Conservation (phyloP, 2,329 filamentous ascomycete species). For the Aspergillus pseudoterreus region DNA sequence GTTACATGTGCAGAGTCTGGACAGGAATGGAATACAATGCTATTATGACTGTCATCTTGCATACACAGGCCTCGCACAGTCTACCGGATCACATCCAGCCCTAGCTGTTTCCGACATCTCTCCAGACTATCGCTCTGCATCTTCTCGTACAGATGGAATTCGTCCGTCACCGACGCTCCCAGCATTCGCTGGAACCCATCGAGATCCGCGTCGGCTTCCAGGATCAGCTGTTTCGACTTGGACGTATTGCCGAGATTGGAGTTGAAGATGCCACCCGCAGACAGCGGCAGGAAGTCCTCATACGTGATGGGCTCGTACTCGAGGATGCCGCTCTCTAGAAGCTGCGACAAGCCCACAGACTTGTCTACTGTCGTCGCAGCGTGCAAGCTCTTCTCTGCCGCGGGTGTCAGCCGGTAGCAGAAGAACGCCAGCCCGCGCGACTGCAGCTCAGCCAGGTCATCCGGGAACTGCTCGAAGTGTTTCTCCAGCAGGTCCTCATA, state of each 20-base stretch:
- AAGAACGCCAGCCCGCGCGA: slow-evolving; percentile 39
- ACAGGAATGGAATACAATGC: too few species aligned
- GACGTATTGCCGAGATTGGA: slow-evolving; percentile 37
- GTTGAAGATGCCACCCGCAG: slow-evolving; percentile 51
- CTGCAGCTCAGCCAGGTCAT: slow-evolving; percentile 39
- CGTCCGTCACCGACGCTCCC: slow-evolving; percentile 19
- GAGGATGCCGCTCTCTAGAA: slow-evolving; percentile 33
- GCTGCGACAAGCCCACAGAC: slow-evolving; percentile 19
- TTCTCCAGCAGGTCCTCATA: slow-evolving; percentile 21
- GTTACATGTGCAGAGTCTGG: not conserved
- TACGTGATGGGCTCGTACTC: slow-evolving; percentile 47
- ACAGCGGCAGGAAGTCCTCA: slow-evolving; percentile 54
- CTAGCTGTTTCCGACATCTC: slow-evolving; percentile 17
- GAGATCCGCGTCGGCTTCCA: slow-evolving; percentile 22
- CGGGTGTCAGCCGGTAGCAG: slow-evolving; percentile 27
- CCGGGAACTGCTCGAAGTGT: slow-evolving; percentile 40
- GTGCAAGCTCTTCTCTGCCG: not conserved
- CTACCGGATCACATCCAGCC: not conserved
- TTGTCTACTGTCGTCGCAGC: not conserved
- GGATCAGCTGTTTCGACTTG: slow-evolving; percentile 20
- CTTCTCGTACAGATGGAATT: slow-evolving; percentile 24
- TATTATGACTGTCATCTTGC: too few species aligned
- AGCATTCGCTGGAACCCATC: slow-evolving; percentile 24
- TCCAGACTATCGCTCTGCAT: slow-evolving; percentile 23
- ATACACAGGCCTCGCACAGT: not conserved